Percentiles rank a stretch among this genome's conserved stretches.
Evolutionary conservation across 768 basidiomycete genomes (phyloP).

Genomic region (Amanita inopinata): DNA sequence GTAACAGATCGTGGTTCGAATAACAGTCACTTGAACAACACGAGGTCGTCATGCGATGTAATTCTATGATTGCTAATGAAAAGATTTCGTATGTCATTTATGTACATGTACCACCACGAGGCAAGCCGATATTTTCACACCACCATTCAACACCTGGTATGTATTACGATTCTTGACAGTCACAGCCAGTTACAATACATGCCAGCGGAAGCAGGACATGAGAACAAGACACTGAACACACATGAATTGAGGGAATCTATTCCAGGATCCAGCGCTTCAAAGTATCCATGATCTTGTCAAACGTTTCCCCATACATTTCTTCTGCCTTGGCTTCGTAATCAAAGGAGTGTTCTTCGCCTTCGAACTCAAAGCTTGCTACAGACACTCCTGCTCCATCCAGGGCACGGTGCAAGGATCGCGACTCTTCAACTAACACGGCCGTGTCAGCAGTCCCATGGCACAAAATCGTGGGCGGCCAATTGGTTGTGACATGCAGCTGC

Average conservation of each 20-base stretch:
- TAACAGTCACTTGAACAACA: not conserved
- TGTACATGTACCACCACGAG: too few species aligned
- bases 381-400: constrained; percentile 27
- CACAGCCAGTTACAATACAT: too few species aligned
- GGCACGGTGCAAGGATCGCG: constrained; percentile 24
- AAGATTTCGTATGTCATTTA: too few species aligned
- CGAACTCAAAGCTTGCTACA: constrained; percentile 25
- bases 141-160: too few species aligned
- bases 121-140: too few species aligned
- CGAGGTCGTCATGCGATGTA: too few species aligned
- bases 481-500: constrained; percentile 28
- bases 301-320: constrained; percentile 24
- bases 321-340: constrained; percentile 41
- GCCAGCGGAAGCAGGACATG: too few species aligned
- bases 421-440: constrained; percentile 33
- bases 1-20: not conserved
- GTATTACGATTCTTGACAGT: too few species aligned
- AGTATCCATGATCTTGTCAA: constrained; percentile 29
- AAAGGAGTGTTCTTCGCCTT: constrained; percentile 45
- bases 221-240: too few species aligned
- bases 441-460: constrained; percentile 42
- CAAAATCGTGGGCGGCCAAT: constrained; percentile 41
- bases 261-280: constrained; percentile 14
- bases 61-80: too few species aligned
- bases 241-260: too few species aligned